Percentiles rank a stretch among this genome's conserved stretches.
Conservation (phyloP, 345 rosid species). For the Salix udensis region DNA sequence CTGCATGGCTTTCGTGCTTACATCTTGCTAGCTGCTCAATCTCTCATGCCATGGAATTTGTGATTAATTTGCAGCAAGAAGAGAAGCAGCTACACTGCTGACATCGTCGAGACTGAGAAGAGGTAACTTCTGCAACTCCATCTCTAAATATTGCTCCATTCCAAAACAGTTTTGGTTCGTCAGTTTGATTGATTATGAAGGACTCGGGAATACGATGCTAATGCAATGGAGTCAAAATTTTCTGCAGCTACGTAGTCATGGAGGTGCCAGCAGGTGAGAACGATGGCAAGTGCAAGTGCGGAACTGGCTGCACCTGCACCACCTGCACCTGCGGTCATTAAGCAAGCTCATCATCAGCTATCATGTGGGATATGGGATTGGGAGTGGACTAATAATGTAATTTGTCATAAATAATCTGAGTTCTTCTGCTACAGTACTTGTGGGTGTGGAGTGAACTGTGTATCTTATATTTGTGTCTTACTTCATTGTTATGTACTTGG, state of each 20-base stretch:
- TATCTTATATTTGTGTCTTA: not conserved
- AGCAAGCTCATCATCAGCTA: conserved; percentile 13
- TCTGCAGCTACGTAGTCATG: conserved; percentile 47
- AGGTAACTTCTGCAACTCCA: conserved; percentile 38
- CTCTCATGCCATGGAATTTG: not conserved
- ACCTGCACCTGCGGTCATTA: conserved; percentile 64
- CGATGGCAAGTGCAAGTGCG: conserved; percentile 82
- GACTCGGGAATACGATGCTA: not conserved
- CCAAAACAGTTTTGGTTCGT: not conserved
- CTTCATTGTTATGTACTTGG: conserved; percentile 21
- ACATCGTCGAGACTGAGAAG: conserved; percentile 56
- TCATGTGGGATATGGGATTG: not conserved
- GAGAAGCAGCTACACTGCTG: conserved; percentile 54
- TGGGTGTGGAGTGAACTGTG: not conserved
- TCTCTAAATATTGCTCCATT: not conserved
- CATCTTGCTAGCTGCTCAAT: not conserved
- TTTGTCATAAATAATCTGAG: conserved; percentile 4
- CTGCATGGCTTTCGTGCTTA: not conserved
- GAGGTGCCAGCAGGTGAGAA: conserved; percentile 47
- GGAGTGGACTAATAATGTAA: conserved; percentile 14
- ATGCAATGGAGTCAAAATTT: not conserved
- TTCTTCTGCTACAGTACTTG: not conserved
- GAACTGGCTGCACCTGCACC: conserved; percentile 59
- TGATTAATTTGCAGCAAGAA: conserved; percentile 53
- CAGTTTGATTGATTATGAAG: not conserved